Evolutionary conservation across 768 basidiomycete species (phyloP), one percentile per base, ranked within the genome.

Genomic region (Boletus sensibilis): DNA sequence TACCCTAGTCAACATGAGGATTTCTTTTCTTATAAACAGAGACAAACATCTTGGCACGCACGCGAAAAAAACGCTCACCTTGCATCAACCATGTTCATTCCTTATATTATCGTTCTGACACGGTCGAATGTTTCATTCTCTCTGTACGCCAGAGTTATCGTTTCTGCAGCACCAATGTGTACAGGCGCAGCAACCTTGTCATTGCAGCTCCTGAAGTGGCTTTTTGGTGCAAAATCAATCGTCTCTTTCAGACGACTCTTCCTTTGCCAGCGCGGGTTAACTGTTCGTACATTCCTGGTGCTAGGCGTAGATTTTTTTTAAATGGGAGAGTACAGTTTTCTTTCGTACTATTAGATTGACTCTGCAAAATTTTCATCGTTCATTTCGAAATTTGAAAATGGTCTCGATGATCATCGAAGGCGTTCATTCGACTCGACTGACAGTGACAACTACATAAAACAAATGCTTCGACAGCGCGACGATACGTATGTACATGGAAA

Each of bases 161-260:
- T 39, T 31, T 55, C n/a, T 31, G n/a, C 38, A 50, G 68, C 68
- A 69, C 68, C 70, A 52, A 16, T 56, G 68, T 69, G 68, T 69
- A 69, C 68, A 72, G 68, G 70, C 47, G 68, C 68, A 62, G 68
- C 70, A 69, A 43, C 43, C 18, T 33, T 43, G 20, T 21, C 55
- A 68, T 45, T 70, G 68, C 65, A 70, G 65, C 60, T 65, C 70
- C 68, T 72, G 68, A 69, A 69, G 68, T 69, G 68, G 58, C 25
- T 65, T 71, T 65, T 9, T 55, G 67, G 67, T 68, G 67, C 67
- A 54, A 68, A 2, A 68, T 55, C 7, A 13, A 68, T 3, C 27
- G 49, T 59, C 52, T 50, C n/a, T 51, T 35, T 20, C 20, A 27
- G 56, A 46, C 53, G 23, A 43, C 47, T 44, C 51, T 62, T 43